Conservation (phyloP, 2,329 filamentous ascomycete genomes). For the Tolypocladium amazonense region DNA sequence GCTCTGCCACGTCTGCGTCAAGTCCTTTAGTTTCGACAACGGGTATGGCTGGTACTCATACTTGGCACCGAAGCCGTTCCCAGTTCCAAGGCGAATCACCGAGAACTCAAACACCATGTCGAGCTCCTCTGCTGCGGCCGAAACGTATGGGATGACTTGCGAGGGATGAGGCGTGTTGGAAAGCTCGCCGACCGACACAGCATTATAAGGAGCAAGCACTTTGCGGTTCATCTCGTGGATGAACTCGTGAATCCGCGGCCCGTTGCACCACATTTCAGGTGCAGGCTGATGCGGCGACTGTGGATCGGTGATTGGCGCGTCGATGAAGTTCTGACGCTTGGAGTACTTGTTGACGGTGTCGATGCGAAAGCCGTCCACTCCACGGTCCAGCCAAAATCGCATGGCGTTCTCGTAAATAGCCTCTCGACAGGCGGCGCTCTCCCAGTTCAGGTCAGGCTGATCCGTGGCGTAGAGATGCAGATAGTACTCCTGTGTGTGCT, state of each 20-base stretch:
- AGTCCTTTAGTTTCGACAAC: conserved; percentile 30
- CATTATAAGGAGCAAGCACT: conserved; percentile 42
- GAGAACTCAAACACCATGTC: conserved; percentile 53
- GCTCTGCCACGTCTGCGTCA: conserved; percentile 36
- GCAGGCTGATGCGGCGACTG: conserved; percentile 28
- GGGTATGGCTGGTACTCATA: conserved; percentile 40
- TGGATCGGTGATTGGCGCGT: conserved; percentile 34
- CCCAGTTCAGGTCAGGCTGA: conserved; percentile 73
- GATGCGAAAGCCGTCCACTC: conserved; percentile 55
- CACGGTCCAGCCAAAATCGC: conserved; percentile 63
- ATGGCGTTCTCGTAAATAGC: conserved; percentile 58
- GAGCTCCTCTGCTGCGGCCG: conserved; percentile 38
- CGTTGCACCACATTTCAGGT: conserved; percentile 44
- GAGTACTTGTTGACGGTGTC: conserved; percentile 60
- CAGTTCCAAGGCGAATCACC: conserved; percentile 42
- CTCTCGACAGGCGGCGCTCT: conserved; percentile 52
- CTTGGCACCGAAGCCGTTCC: conserved; percentile 32
- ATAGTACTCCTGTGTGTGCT: conserved; percentile 40
- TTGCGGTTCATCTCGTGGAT: conserved; percentile 46
- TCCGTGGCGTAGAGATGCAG: conserved; percentile 54
- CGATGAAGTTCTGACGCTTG: conserved; percentile 46
- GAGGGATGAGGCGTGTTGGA: conserved; percentile 41
- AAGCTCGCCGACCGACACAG: conserved; percentile 53
- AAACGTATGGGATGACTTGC: conserved; percentile 45
- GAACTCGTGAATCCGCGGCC: conserved; percentile 53